Percentiles rank a stretch among this genome's conserved stretches.
phyloP scores from a whole-genome alignment of 805 yeast species.

The Maudiozyma barnettii region DNA sequence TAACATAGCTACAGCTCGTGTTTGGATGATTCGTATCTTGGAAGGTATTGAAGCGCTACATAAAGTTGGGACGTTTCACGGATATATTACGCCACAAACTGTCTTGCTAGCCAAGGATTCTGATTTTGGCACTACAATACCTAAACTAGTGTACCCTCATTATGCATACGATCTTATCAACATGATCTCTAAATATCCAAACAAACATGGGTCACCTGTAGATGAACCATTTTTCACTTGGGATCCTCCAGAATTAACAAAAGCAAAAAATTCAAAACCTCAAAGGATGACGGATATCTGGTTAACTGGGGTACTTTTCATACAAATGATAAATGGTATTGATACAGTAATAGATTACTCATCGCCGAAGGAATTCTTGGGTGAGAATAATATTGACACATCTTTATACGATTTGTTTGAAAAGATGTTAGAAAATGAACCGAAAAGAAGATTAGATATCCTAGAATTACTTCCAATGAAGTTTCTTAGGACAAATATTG shows the following conservation, averaged over 20 bases:
- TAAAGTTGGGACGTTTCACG: conserved; percentile 75
- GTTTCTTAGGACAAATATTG: conserved; percentile 69
- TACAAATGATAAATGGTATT: conserved; percentile 54
- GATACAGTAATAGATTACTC: conserved; percentile 45
- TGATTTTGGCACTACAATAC: conserved; percentile 44
- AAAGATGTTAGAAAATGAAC: conserved; percentile 53
- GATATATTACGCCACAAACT: conserved; percentile 52
- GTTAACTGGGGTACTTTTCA: conserved; percentile 77
- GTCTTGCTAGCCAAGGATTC: conserved; percentile 42
- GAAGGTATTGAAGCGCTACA: conserved; percentile 82
- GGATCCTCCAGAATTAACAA: conserved; percentile 69
- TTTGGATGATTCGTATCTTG: conserved; percentile 79
- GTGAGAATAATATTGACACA: conserved; percentile 38
- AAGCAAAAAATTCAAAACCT: conserved; percentile 35
- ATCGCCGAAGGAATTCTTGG: conserved; percentile 57
- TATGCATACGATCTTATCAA: conserved; percentile 43
- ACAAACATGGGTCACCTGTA: conserved; percentile 18
- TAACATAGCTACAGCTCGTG: conserved; percentile 66
- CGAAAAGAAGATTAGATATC: conserved; percentile 70
- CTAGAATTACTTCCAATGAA: conserved; percentile 76
- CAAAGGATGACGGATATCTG: conserved; percentile 85
- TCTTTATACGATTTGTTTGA: conserved; percentile 57
- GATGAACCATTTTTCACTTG: conserved; percentile 34
- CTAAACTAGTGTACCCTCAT: conserved; percentile 52
- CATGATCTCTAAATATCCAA: conserved; percentile 33